Percentiles rank a stretch among this genome's conserved stretches.
These are phyloP conservation scores for Saksenaea vasiformis DNA, from an alignment of 371 early-diverging fungal genomes.

Conservation along the genomic window DNA sequence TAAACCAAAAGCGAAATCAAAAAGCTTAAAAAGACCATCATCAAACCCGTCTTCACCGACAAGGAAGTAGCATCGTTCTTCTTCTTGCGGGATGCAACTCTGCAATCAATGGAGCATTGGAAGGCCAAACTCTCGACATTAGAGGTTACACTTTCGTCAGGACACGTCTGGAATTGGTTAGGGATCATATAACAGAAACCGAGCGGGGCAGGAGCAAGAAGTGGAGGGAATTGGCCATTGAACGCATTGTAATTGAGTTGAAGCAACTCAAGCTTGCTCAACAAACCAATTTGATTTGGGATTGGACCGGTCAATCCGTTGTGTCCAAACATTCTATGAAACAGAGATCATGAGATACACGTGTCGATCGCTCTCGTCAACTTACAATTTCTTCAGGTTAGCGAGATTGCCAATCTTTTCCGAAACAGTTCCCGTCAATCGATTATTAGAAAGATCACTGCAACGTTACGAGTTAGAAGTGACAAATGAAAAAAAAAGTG, in stretches of 20 bases:
- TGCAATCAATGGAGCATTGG: slow-evolving; percentile 55
- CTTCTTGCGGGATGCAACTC: slow-evolving; percentile 13
- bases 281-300: slow-evolving; percentile 42
- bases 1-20: not conserved
- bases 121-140: slow-evolving; percentile 51
- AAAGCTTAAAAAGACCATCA: not conserved
- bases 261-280: slow-evolving; percentile 44
- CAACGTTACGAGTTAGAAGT: not conserved
- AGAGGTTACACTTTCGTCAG: slow-evolving; percentile 37
- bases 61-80: slow-evolving; percentile 8
- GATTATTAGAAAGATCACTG: slow-evolving; percentile 56
- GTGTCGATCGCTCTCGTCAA: not conserved
- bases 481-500: no score
- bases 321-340: slow-evolving; percentile 44
- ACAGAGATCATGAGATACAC: not conserved
- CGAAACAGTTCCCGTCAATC: slow-evolving; percentile 50
- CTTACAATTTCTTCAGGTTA: slow-evolving; percentile 46
- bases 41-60: not conserved
- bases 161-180: slow-evolving; percentile 55
- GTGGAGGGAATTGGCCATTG: slow-evolving; percentile 52
- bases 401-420: slow-evolving; percentile 42
- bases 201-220: slow-evolving; percentile 42
- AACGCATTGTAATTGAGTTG: slow-evolving; percentile 52
- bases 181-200: slow-evolving; percentile 53
- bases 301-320: slow-evolving; percentile 47